Conservation (phyloP, 257 asterid genomes). For the Solanum arcanum region DNA sequence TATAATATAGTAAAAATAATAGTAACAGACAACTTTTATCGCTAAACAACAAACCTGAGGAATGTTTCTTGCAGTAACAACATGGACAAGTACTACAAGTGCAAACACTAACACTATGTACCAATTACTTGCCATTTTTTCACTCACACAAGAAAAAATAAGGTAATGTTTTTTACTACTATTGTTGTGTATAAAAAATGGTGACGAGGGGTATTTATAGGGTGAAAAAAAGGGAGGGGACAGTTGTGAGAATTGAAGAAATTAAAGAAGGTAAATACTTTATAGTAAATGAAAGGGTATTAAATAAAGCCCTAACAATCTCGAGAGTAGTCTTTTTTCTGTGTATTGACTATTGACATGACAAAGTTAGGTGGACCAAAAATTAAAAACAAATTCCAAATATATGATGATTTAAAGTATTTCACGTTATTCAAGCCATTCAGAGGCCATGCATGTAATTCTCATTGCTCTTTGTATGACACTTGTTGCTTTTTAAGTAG, state of each 20-base stretch:
- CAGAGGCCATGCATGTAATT: constrained; percentile 13
- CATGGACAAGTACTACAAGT: constrained; percentile 17
- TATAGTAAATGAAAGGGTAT: constrained; percentile 19
- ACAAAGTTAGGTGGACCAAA: constrained; percentile 27
- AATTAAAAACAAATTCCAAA: background rate
- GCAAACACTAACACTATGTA: constrained; percentile 9
- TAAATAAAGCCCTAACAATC: constrained; percentile 13
- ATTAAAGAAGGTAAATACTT: background rate
- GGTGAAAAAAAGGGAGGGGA: constrained; percentile 3
- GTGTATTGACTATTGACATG: background rate
- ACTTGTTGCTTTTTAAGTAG: background rate
- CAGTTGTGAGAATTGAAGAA: constrained; percentile 23
- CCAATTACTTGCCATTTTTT: constrained; percentile 21
- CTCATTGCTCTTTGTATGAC: background rate
- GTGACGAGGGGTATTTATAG: constrained; percentile 11
- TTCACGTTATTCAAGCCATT: constrained; percentile 7
- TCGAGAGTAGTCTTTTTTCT: constrained; percentile 29
- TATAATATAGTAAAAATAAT: background rate
- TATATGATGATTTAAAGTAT: background rate
- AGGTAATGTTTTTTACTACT: background rate
- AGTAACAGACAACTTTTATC: background rate
- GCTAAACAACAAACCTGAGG: constrained; percentile 1
- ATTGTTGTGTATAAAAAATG: background rate
- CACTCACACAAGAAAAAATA: background rate
- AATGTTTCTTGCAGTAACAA: constrained; percentile 38